Base-by-base conservation (phyloP, 805 yeast genomes). In the Suhomyces sp. region DNA sequence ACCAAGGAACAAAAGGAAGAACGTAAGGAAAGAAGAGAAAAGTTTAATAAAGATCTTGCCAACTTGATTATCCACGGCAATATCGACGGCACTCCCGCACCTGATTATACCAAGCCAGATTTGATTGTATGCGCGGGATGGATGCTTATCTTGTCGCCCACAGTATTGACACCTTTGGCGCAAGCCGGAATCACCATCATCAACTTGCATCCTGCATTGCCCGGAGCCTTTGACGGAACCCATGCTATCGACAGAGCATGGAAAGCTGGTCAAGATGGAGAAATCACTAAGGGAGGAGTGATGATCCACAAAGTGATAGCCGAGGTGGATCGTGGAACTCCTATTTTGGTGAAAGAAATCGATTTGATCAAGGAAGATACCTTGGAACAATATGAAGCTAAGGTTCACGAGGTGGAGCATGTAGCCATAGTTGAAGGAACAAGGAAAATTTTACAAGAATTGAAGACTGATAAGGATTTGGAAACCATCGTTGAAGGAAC, bases 261-360 rank as follows among this genome's bases (percentile, higher is more conserved):
- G 93, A 77, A 90, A 62, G 96, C 96, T 10, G 97, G 97, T 38
- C 97, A 92, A 65, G 83, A 83, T 26, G 97, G 97, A 7, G 80
- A 83, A 59, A 82, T 85, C 49, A 60, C 78, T 7, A 82, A 80
- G 58, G 97, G 96, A 13, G 99, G 99, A 1, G 88, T 94, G 50
- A 94, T 94, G 99, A 88, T 94, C 45, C 99, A 94, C 74, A 83
- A 87, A 64, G 98, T 94, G n/a, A 92, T 94, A 60, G 89, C 91
- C 47, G 96, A 89, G 62, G 99, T 94, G 6, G 99, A 94, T 69
- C 84, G 86, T 60, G 99, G 99, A 23, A 87, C 86, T 60, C 97
- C 99, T 2, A 70, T 94, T 42, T 72, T 94, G 13, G 92, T 94
- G 10, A 87, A 85, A 64, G 90, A 92, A 66, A 69, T 94, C 35